A percentile compares a stretch with the other conserved stretches of the same genome.
Evolutionary conservation across 106 monocot species (phyloP).

Genomic region (Vanilla planifolia): DNA sequence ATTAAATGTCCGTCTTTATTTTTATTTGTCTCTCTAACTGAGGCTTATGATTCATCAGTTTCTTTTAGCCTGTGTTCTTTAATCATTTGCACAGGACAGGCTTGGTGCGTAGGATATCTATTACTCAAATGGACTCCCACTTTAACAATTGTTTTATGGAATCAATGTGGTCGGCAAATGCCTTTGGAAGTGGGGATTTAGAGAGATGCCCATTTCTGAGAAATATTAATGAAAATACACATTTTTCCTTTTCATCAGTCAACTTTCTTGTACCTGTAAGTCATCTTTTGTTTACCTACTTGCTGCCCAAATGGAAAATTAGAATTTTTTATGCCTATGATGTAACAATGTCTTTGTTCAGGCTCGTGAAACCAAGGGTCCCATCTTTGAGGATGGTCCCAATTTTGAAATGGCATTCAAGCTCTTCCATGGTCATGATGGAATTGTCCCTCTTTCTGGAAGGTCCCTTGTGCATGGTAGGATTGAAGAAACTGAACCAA

Average conservation of each 20-base stretch:
- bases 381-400: conserved; percentile 95
- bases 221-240: conserved; percentile 87
- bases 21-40: not conserved
- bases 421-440: conserved; percentile 81
- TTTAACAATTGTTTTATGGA: conserved; percentile 12
- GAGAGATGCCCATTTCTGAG: conserved; percentile 86
- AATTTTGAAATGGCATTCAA: conserved; percentile 80
- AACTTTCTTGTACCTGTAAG: conserved; percentile 52
- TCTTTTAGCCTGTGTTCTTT: not conserved
- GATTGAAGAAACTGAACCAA: conserved; percentile 17
- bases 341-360: conserved; percentile 3
- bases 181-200: conserved; percentile 40
- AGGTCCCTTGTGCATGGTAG: conserved; percentile 22
- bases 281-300: not conserved
- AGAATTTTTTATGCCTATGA: not conserved
- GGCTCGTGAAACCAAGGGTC: conserved; percentile 62
- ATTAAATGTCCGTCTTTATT: not conserved
- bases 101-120: conserved; percentile 2
- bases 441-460: conserved; percentile 68
- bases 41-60: not conserved
- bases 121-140: conserved; percentile 12
- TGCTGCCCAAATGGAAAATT: not conserved
- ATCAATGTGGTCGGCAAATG: conserved; percentile 13
- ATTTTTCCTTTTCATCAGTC: conserved; percentile 55
- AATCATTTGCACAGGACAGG: conserved; percentile 6